Evolutionary conservation across 129 eudicot genomes (phyloP).

Genomic region (Ambrosia trifida): DNA sequence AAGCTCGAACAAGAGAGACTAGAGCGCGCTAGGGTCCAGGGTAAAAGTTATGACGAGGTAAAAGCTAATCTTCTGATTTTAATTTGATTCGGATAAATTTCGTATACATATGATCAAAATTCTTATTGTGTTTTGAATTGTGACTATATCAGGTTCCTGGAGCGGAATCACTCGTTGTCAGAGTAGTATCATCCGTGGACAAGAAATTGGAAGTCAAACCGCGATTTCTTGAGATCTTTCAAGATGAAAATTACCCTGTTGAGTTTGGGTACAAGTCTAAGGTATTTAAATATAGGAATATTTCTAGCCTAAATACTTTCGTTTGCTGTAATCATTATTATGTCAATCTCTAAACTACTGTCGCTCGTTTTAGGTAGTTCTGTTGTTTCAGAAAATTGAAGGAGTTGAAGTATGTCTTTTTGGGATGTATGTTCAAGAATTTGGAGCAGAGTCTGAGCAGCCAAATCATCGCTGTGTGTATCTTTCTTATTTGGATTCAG

Average conservation of each 20-base stretch:
- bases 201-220: slow-evolving; percentile 90
- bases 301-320: neutral
- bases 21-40: slow-evolving; percentile 72
- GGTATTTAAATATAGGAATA: slow-evolving; percentile 36
- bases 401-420: slow-evolving; percentile 98
- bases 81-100: neutral
- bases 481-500: slow-evolving; percentile 93
- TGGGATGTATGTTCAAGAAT: slow-evolving; percentile 99
- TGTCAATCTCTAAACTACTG: neutral
- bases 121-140: slow-evolving; percentile 4
- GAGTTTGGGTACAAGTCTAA: slow-evolving; percentile 94
- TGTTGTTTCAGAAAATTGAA: slow-evolving; percentile 90
- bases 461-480: slow-evolving; percentile 97
- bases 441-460: slow-evolving; percentile 80
- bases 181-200: slow-evolving; percentile 97
- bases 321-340: neutral
- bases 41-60: slow-evolving; percentile 88
- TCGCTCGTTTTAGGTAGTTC: slow-evolving; percentile 59
- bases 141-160: slow-evolving; percentile 71
- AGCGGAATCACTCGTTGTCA: slow-evolving; percentile 84
- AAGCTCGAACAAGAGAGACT: slow-evolving; percentile 67
- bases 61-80: neutral
- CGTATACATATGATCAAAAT: neutral
- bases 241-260: slow-evolving; percentile 78
- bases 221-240: slow-evolving; percentile 80